phyloP scores from a whole-genome alignment of 2,329 filamentous ascomycete species.

The Hypoxylon sp. region DNA sequence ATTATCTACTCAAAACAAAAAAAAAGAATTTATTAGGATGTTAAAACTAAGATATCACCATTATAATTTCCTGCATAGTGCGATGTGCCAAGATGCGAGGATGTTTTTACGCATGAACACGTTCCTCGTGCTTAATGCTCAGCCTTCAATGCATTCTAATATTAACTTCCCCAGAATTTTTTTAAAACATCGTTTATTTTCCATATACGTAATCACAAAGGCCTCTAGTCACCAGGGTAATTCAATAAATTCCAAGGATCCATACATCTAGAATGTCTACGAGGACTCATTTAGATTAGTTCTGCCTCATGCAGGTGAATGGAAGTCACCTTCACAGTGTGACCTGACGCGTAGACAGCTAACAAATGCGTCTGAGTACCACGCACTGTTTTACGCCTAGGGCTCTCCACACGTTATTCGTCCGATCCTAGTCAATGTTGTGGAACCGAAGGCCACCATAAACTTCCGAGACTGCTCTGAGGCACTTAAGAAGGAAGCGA shows the following conservation, averaged over 20 bases:
- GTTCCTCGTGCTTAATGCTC: too few relatives aligned
- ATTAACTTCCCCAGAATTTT: not conserved
- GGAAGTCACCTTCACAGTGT: too few relatives aligned
- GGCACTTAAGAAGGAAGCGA: not conserved
- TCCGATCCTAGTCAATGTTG: not conserved
- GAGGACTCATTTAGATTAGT: not conserved
- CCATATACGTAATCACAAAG: too few relatives aligned
- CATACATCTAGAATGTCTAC: not conserved
- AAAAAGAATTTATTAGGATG: not conserved
- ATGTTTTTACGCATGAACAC: not conserved
- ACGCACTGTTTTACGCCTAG: not conserved
- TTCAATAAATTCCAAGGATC: too few relatives aligned
- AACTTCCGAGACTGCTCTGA: slow-evolving; percentile 6
- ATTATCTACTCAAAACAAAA: not conserved
- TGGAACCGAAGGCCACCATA: not conserved
- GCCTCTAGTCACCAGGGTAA: too few relatives aligned
- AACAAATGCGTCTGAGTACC: too few relatives aligned
- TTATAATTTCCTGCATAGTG: not conserved
- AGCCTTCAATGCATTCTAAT: too few relatives aligned
- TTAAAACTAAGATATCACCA: not conserved
- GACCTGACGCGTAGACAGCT: too few relatives aligned
- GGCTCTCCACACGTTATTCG: not conserved
- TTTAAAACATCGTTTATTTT: too few relatives aligned
- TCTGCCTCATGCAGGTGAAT: too few relatives aligned
- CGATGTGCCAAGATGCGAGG: not conserved